A percentile compares a stretch with the other conserved stretches of the same genome.
phyloP scores from a whole-genome alignment of 2,329 filamentous ascomycete species.

The Grosmannia penicillata region DNA sequence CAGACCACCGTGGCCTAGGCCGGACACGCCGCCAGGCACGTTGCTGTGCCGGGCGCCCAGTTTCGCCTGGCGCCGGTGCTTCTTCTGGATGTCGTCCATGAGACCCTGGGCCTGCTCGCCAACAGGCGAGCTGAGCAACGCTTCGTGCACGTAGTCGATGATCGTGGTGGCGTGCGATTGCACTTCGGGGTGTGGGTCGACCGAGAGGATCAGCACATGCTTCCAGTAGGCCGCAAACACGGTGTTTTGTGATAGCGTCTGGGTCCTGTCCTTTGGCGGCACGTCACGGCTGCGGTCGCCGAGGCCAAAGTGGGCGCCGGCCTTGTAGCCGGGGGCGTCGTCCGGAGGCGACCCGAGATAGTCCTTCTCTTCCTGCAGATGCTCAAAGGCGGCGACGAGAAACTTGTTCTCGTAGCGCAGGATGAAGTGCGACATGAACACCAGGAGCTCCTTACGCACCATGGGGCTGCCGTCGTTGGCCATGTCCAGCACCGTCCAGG shows the following conservation, averaged over 20 bases:
- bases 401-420: slow-evolving; percentile 87
- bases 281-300: slow-evolving; percentile 42
- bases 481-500: slow-evolving; percentile 80
- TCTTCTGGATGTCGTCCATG: slow-evolving; percentile 56
- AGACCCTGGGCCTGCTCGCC: slow-evolving; percentile 54
- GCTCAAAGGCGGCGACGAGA: slow-evolving; percentile 80
- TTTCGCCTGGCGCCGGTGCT: slow-evolving; percentile 29
- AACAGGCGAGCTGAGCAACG: slow-evolving; percentile 63
- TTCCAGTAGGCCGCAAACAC: slow-evolving; percentile 93
- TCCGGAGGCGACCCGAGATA: slow-evolving; percentile 40
- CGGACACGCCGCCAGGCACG: neutral
- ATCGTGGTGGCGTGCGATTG: slow-evolving; percentile 73
- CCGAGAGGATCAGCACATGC: slow-evolving; percentile 75
- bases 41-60: neutral
- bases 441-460: slow-evolving; percentile 82
- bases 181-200: slow-evolving; percentile 89
- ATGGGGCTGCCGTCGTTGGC: slow-evolving; percentile 86
- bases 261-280: slow-evolving; percentile 38
- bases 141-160: slow-evolving; percentile 70
- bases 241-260: slow-evolving; percentile 65
- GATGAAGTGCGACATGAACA: slow-evolving; percentile 88
- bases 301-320: slow-evolving; percentile 44
- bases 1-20: neutral
- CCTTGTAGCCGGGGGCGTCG: slow-evolving; percentile 40
- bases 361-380: slow-evolving; percentile 70